Conservation (phyloP, 2,329 filamentous ascomycete genomes). For the Fusarium sp. region DNA sequence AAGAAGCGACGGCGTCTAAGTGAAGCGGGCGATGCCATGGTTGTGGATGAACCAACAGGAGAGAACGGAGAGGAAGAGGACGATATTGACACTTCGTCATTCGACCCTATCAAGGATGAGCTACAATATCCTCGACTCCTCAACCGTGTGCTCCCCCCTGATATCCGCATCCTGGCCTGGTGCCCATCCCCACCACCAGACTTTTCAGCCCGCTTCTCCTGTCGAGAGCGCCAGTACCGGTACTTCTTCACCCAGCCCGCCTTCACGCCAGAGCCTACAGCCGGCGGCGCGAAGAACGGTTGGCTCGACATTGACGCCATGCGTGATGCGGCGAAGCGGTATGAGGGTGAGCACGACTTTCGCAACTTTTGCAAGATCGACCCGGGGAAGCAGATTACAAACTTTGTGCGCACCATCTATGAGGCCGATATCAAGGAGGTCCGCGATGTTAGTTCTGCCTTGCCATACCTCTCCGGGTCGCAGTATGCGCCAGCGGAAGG, state of each 20-base stretch:
- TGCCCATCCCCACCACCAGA: constrained; percentile 81
- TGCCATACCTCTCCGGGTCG: constrained; percentile 65
- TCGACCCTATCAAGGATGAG: constrained; percentile 82
- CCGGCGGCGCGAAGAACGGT: constrained; percentile 66
- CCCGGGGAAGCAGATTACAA: constrained; percentile 86
- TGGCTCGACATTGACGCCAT: constrained; percentile 92
- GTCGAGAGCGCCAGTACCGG: constrained; percentile 88
- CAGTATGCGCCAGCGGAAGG: constrained; percentile 48
- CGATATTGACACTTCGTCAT: constrained; percentile 42
- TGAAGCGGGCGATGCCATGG: constrained; percentile 40
- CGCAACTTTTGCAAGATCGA: constrained; percentile 98
- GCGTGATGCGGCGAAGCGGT: constrained; percentile 82
- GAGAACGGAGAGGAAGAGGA: constrained; percentile 35
- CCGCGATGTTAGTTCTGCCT: constrained; percentile 61
- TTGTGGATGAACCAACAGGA: constrained; percentile 29
- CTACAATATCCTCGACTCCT: constrained; percentile 85
- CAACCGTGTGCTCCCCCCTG: constrained; percentile 87
- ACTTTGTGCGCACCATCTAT: constrained; percentile 83
- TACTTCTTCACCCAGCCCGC: constrained; percentile 99
- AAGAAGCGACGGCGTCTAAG: constrained; percentile 41
- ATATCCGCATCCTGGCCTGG: constrained; percentile 94
- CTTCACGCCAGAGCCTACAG: constrained; percentile 71
- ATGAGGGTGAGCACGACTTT: constrained; percentile 91
- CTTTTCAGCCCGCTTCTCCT: constrained; percentile 94
- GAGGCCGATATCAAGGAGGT: constrained; percentile 83